Evolutionary conservation across 2,329 filamentous ascomycete genomes (phyloP), one percentile per base, ranked within the genome.

Genomic region (Penicillium sclerotigenum): DNA sequence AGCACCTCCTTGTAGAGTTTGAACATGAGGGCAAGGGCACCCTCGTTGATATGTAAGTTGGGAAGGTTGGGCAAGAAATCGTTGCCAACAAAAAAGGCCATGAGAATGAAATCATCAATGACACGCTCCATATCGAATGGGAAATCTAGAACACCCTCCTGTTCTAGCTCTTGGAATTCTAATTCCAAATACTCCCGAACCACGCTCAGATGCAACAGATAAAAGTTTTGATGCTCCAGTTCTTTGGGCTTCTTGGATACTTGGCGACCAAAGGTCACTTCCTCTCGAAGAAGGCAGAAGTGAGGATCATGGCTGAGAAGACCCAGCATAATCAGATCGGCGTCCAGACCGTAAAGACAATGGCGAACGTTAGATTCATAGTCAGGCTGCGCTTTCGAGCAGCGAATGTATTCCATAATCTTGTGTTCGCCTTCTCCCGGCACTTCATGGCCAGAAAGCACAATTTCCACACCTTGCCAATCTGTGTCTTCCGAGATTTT

Each of bases 341-440:
- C 94, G 77, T 99, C 94, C 47, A 99, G 83, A 24, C 95, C 95
- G 76, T 99, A 99, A 60, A 99, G 81, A 75, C 95, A 99, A 76
- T 99, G 94, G 56, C 94, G 90, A 59, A 96, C 85, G 69, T 99
- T 97, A 47, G 90, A 84, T 73, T 96, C 87, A 75, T 99, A 99
- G 61, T 87, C 85, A 2, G 90, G 90, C 75, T 99, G 94, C 47
- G 93, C 91, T 80, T 97, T 97, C 60, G 94, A 90, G 75, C 95
- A 90, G 65, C 94, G 89, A 74, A 99, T 99, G 75, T 99, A 99
- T 76, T 99, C 95, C 94, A 99, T 99, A 76, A 99, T 96, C 79
- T 99, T 99, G 80, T 99, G 94, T 76, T 99, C 94, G 67, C 94
- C 94, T 77, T 99, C 95, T 67, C 94, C 94, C 7, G 94, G 94